These are phyloP conservation scores for Friedmanniomyces simplex DNA, from an alignment of 495 filamentous ascomycete genomes.

Conservation along the genomic window DNA sequence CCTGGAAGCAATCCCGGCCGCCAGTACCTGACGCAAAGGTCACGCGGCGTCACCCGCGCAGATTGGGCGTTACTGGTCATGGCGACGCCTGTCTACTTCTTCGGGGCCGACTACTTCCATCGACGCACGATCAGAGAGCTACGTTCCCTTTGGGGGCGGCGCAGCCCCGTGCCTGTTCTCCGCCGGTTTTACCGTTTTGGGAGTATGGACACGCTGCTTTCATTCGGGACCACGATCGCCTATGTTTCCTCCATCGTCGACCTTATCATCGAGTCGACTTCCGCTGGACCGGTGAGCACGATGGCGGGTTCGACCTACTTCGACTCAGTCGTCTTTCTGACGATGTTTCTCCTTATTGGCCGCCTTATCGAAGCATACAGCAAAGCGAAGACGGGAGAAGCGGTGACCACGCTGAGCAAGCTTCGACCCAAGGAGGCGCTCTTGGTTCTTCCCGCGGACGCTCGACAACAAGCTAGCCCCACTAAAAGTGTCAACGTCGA, in stretches of 20 bases:
- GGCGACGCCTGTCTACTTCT: constrained; percentile 84
- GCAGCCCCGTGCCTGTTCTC: constrained; percentile 63
- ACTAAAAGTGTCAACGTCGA: constrained; percentile 50
- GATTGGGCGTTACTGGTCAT: constrained; percentile 80
- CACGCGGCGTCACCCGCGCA: constrained; percentile 61
- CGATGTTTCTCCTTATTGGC: constrained; percentile 76
- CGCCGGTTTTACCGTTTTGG: constrained; percentile 84
- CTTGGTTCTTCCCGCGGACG: constrained; percentile 39
- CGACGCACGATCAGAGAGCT: constrained; percentile 68
- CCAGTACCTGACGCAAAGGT: constrained; percentile 53
- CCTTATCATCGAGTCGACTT: constrained; percentile 56
- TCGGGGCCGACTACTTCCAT: constrained; percentile 81
- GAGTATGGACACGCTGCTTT: constrained; percentile 94
- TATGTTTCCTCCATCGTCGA: constrained; percentile 77
- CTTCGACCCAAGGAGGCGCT: constrained; percentile 72
- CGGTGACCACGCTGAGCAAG: constrained; percentile 67
- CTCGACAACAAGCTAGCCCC: constrained; percentile 10
- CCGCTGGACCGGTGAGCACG: not conserved
- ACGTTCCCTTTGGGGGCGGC: constrained; percentile 64
- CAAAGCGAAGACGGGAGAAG: constrained; percentile 85
- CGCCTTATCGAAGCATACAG: constrained; percentile 82
- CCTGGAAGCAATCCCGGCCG: constrained; percentile 44
- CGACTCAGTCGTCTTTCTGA: constrained; percentile 88
- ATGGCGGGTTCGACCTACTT: constrained; percentile 47
- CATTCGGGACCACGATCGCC: constrained; percentile 76